Evolutionary conservation across 768 basidiomycete genomes (phyloP), one percentile per base, ranked within the genome.

Genomic region (Galerina sulciceps): DNA sequence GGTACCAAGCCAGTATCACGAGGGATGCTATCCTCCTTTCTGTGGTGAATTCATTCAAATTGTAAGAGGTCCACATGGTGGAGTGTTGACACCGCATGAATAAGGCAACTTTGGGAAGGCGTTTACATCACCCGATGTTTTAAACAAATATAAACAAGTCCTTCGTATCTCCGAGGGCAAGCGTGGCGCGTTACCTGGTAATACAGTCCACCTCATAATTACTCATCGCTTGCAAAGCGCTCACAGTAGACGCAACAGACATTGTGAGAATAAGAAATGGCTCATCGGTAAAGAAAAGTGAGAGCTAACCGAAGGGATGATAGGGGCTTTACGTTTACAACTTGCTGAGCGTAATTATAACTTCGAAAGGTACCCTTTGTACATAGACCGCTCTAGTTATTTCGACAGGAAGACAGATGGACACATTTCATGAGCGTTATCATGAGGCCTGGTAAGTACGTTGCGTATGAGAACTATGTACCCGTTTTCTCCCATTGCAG

Each of bases 51-150:
- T 35, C 36, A 54, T 23, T 58, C 61, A 64, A 57, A 66, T 54
- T 62, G 58, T 54, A 44, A 34, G 56, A 56, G 49, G 53, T 62
- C 60, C 67, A 68, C 64, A 68, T 68, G 67, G 64, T 41, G 22
- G 15, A 38, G 53, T 53, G 38, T 18, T 40, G 52, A 47, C 45
- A 53, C 37, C 40, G 62, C 42, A 58, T 63, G 53, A 63, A 47
- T 53, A 37, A 48, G 44, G 40, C 48, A 57, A 46, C 49, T 51
- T 51, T 43, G 41, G 52, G 26, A 31, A 31, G 26, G 26, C 26
- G 26, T 31, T 31, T 42, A 35, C 44, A 42, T 43, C 36, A 23
- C 35, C 42, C 42, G 34, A 55, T 23, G 41, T 42, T n/a, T 51
- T 42, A 56, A 63, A 57, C 58, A 50, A 26, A 15, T 15, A 14